Evolutionary conservation across 805 yeast species (phyloP), one percentile per base, ranked within the genome.

Genomic region (Candida pseudoglaebosa): DNA sequence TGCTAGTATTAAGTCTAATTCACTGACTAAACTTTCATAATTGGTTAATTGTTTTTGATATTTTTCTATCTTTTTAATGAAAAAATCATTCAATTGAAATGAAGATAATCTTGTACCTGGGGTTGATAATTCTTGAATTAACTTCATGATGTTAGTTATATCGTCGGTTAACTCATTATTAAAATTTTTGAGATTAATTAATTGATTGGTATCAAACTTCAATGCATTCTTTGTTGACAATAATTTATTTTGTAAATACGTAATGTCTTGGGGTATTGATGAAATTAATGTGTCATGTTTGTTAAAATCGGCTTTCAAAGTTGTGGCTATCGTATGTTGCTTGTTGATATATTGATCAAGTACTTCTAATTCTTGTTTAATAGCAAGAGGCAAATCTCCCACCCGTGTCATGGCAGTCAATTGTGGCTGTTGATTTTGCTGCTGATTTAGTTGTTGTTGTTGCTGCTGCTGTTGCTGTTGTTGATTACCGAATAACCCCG

Each of bases 321-420:
- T 78, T 37, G 83, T 84, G 2, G 89, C 82, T 37, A 83, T 80
- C 36, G 78, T 72, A 31, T 83, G 84, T 60, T 85, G 95, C 24
- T 76, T 75, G 52, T 81, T 84, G 35, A 85, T 82, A 53, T 81
- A 84, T 40, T 76, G 72, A 57, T 85, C 88, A 40, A 85, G 62
- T 45, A 80, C 79, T 56, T 81, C 84, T 26, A 85, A 64, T 53
- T 84, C 87, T 43, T 65, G 73, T 50, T 82, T 84, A 39, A 80
- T 61, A n/a, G 64, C 73, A n/a, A 77, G 82, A 2, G 93, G 90
- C 28, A 85, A 62, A 43, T 84, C 91, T 6, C 79, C 78, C 7
- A 85, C 84, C 36, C 84, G 73, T 0, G 91, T 82, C 80, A 85
- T 77, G 10, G 89, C 79, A 8, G 84, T 82, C 32, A 85, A 65